Evolutionary conservation across 83 land plant species (phyloP), one percentile per base, ranked within the genome.

Genomic region (Diphasiastrum complanatum): DNA sequence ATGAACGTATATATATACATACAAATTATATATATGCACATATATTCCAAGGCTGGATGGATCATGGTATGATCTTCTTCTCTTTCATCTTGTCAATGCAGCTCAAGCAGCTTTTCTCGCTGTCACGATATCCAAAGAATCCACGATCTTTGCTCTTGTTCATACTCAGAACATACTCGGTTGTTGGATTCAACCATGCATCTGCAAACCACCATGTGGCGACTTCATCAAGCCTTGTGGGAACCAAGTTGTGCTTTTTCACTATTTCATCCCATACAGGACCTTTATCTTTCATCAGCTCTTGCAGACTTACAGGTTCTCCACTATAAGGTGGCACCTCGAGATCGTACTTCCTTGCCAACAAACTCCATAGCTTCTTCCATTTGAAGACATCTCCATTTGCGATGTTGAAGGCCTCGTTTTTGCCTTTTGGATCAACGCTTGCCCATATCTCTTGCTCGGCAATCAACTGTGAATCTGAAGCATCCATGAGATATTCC

Each of bases 121-220:
- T 61, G 64, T 80, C 78, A 20, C 88, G 66, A 61, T 78, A 86
- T 31, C 82, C 88, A 47, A 80, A 28, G 45, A 83, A 86, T 3
- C 89, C 92, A 47, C 75, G 67, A 57, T 86, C 91, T 62, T 87
- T 84, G 70, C 91, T 83, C 79, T 81, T 83, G 75, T 84, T 87
- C 85, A 87, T 84, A 61, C 47, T 69, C 16, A 72, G 72, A 23
- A 32, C 31, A 34, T 14, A 10, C 60, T 12, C 34, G 25, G 25
- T 8, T n/a, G 61, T 19, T 2, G 8, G 14, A 20, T 26, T 57
- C 43, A 73, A 40, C 1, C 62, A 8, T 0, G 29, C 0, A 55
- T 80, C 91, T 5, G 41, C 75, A 56, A 67, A 79, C 89, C 77
- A 76, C 76, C 72, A 85, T 4, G 23, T 51, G 11, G 64, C 84